Evolutionary conservation across 352 stramenopile species (phyloP).

Genomic region (Globisporangium solare): DNA sequence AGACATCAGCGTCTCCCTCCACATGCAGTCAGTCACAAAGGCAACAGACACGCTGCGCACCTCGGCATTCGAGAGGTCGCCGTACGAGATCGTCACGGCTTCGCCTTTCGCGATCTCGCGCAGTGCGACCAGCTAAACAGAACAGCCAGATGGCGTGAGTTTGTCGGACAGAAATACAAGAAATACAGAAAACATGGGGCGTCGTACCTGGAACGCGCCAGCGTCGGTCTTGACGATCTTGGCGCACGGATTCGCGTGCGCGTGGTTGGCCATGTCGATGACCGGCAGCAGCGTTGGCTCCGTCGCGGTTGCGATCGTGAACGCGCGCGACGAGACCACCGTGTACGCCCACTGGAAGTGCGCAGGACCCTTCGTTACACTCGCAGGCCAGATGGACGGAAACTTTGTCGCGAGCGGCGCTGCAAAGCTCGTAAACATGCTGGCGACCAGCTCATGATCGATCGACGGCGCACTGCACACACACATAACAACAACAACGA

Average conservation of each 20-base stretch:
- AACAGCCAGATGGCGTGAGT: no score
- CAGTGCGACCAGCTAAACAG: conserved; percentile 35
- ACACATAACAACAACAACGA: conserved; percentile 4
- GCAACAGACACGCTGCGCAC: conserved; percentile 16
- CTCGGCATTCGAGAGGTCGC: conserved; percentile 68
- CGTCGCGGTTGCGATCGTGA: conserved; percentile 23
- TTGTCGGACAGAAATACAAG: no score
- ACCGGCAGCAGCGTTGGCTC: conserved; percentile 65
- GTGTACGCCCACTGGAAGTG: conserved; percentile 64
- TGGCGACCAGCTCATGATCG: conserved; percentile 50
- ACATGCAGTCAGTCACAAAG: no score
- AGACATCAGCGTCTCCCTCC: background rate
- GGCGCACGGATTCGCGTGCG: conserved; percentile 29
- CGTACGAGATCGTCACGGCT: conserved; percentile 67
- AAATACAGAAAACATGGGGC: background rate
- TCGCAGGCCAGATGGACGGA: conserved; percentile 30
- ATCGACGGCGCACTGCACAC: conserved; percentile 37
- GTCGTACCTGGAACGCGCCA: conserved; percentile 41
- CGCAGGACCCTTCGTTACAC: conserved; percentile 12
- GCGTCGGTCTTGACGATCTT: conserved; percentile 41
- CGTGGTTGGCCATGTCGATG: conserved; percentile 81
- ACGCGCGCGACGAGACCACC: conserved; percentile 64
- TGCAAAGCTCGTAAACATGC: conserved; percentile 36
- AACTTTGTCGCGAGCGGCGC: conserved; percentile 32
- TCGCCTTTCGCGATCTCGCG: conserved; percentile 39